These are phyloP conservation scores for Hawksworthiomyces lignivorus DNA, from an alignment of 2,329 filamentous ascomycete genomes.

Conservation along the genomic window DNA sequence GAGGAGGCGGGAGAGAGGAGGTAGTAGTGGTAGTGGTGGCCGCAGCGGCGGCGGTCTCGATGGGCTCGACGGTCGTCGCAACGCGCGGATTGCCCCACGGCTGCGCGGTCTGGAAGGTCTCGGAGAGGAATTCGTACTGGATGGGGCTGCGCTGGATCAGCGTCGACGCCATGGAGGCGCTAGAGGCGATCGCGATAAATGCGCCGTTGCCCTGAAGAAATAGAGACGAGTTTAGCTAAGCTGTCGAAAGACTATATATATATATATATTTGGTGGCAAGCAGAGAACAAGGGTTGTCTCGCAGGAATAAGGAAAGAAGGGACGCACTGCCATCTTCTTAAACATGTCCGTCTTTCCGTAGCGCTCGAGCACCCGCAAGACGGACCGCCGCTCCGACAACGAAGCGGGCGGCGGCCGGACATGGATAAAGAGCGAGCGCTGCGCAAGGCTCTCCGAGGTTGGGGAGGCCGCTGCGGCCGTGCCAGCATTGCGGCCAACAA, in stretches of 20 bases:
- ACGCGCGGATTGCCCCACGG: slow-evolving; percentile 13
- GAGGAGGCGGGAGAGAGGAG: background rate
- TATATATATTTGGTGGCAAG: background rate
- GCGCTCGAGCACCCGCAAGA: slow-evolving; percentile 43
- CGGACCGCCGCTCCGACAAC: slow-evolving; percentile 47
- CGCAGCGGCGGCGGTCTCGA: slow-evolving; percentile 7
- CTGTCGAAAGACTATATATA: too few species aligned
- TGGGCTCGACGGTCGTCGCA: slow-evolving; percentile 14
- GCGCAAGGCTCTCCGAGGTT: slow-evolving; percentile 3
- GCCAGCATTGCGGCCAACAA: too few species aligned
- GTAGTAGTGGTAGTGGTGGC: too few species aligned
- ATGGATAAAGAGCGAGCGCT: slow-evolving; percentile 35
- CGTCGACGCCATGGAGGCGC: slow-evolving; percentile 27
- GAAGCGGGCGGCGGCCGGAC: slow-evolving; percentile 44
- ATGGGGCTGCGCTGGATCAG: slow-evolving; percentile 41
- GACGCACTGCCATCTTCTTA: slow-evolving; percentile 35
- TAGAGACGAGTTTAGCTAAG: background rate
- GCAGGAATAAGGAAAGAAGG: background rate
- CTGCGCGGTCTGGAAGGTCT: slow-evolving; percentile 17
- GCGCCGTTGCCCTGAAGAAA: slow-evolving; percentile 38
- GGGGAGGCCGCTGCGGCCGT: background rate
- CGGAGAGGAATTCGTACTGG: slow-evolving; percentile 32
- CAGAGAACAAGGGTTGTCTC: background rate
- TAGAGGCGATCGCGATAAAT: slow-evolving; percentile 42
- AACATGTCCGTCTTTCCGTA: slow-evolving; percentile 45